Base-by-base conservation (phyloP, 2,329 filamentous ascomycete genomes). In the Ophiocordyceps sinensis region DNA sequence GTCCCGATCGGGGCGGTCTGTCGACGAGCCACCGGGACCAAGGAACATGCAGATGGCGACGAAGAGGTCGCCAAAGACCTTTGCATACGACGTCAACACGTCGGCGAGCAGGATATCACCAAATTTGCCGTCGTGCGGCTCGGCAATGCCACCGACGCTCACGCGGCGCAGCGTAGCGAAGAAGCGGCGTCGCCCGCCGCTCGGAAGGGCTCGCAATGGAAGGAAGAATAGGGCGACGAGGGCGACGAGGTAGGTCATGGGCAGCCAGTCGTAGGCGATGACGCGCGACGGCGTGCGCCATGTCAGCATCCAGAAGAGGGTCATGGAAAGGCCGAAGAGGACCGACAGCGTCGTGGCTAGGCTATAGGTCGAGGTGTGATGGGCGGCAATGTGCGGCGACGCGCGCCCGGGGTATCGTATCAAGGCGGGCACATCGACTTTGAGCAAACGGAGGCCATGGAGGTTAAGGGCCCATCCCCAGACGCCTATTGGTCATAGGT, bases 391-490 rank as follows among this genome's bases (percentile, higher is more conserved):
- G 45, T 79, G 73, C 44, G 78, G 66, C 39, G 79, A 82, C 40
- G 77, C 65, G 49, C 86, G 83, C 35, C 74, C 67, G 32, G 87
- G 86, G 61, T 96, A 96, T 60, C 84, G 80, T 53, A 96, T 85
- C 43, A 96, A 72, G 28, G 78, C 71, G 17, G 86, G 84, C 42
- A 94, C 84, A 61, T 95, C 86, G 65, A 98, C 93, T 57, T 83
- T 83, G 54, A 79, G 69, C 44, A 77, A 64, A 53, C 81, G 72
- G 45, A 96, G 78, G 64, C 85, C 88, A 58, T 95, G 87, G 34
- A 96, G 76, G 65, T 95, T 96, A 51, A 83, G 63, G 49, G 82
- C 87, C 87, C 89, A 98, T 58, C 85, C 87, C 89, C 89, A 96
- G 54, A 94, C 80, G 51, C 85, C 87, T 93, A 49, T 45, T 19